Evolutionary conservation across 129 eudicot species (phyloP), one percentile per base, ranked within the genome.

Genomic region (Silybum marianum): DNA sequence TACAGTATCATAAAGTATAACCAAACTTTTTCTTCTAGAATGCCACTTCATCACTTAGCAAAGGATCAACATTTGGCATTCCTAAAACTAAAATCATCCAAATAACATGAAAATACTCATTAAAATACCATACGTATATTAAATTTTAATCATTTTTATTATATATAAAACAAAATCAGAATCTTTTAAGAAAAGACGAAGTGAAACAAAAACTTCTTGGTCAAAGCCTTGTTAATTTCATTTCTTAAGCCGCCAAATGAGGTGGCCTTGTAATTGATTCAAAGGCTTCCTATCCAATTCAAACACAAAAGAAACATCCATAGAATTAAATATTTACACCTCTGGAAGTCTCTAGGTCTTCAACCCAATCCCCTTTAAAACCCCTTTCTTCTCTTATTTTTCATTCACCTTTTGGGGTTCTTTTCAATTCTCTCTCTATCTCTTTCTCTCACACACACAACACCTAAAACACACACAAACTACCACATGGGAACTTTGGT

Each of bases 401-500:
- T 18, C 66, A 79, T 18, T 69, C 71, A 60, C 73, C 42, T 71
- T 69, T 76, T 34, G 77, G 73, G 60, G 67, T 79, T 65, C 39
- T 34, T 58, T 54, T 58, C 40, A 78, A 42, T 70, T 82, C 36
- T 46, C 39, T 67, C 66, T 72, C 72, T 40, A 19, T 30, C 68
- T 69, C 40, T 28, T 60, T 76, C 72, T 79, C 84, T 58, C 39
- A 12, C 51, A 44, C 79, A 71, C 60, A 85, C 25, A 80, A 38
- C 71, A 80, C 65, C 25, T 28, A 23, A 62, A 75, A 73, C n/a
- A 36, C 72, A 30, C 51, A 81, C 68, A 73, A 51, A 68, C 24
- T 4, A 34, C 73, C 82, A 78, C 69, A 93, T 93, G 98, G 98
- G 98, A 39, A 88, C 94, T 74, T 82, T 93, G 36, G 84, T 91